These are phyloP conservation scores for Pseudogymnoascus sp. DNA, from an alignment of 2,329 filamentous ascomycete species.

Conservation along the genomic window DNA sequence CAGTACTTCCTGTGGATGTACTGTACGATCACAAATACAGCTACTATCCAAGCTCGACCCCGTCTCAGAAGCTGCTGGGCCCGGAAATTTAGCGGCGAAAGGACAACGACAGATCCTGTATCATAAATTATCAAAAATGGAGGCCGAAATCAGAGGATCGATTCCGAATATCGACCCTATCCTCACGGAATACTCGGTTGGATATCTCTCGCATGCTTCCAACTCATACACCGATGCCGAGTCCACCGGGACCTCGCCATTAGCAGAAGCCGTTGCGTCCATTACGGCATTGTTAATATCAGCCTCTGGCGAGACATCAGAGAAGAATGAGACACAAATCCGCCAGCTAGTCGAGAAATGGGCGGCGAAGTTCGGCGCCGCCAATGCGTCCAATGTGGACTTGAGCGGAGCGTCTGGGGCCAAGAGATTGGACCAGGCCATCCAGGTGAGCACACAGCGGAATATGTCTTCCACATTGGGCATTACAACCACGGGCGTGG, in stretches of 20 bases:
- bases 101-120: not conserved
- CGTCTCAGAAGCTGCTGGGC: not conserved
- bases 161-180: constrained; percentile 83
- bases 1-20: not conserved
- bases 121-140: constrained; percentile 49
- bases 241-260: constrained; percentile 59
- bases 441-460: constrained; percentile 86
- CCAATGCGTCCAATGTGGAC: constrained; percentile 61
- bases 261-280: constrained; percentile 74
- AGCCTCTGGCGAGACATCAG: constrained; percentile 75
- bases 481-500: constrained; percentile 73
- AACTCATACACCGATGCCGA: constrained; percentile 74
- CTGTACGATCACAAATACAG: constrained; percentile 2
- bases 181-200: constrained; percentile 85
- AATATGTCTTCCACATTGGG: constrained; percentile 96
- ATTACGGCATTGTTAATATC: constrained; percentile 87
- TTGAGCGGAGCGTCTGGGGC: constrained; percentile 64
- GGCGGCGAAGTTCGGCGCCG: constrained; percentile 70
- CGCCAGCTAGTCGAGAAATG: constrained; percentile 82
- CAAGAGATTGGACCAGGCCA: constrained; percentile 82
- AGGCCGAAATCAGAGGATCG: constrained; percentile 75
- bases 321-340: constrained; percentile 68
- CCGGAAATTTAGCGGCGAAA: not conserved
- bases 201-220: constrained; percentile 89
- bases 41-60: not conserved